Evolutionary conservation across 768 basidiomycete species (phyloP).

Genomic region (Dentipellis fragilis): DNA sequence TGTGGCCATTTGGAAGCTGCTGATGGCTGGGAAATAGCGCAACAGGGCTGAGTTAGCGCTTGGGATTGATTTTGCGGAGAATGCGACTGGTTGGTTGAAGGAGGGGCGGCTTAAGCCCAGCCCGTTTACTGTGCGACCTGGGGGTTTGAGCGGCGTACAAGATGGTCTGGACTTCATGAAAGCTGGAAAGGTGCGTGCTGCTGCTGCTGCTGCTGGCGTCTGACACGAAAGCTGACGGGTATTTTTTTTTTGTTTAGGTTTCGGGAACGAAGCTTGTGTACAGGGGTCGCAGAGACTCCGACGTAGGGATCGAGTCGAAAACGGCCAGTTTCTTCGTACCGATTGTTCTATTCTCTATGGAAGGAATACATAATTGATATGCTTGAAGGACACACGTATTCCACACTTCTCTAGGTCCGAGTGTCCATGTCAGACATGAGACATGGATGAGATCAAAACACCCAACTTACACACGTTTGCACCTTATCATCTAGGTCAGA

Average conservation of each 20-base stretch:
- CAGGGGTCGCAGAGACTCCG: constrained; percentile 10
- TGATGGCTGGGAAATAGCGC: not conserved
- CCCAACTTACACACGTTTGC: too few relatives aligned
- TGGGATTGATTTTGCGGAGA: too few relatives aligned
- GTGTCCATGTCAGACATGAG: too few relatives aligned
- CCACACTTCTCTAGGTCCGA: too few relatives aligned
- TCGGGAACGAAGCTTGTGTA: constrained; percentile 23
- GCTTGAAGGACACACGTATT: too few relatives aligned
- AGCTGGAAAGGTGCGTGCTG: constrained; percentile 16
- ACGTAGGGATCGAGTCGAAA: too few relatives aligned
- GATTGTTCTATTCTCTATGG: too few relatives aligned
- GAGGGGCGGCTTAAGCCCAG: constrained; percentile 18
- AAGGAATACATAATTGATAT: too few relatives aligned
- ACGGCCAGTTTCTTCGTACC: too few relatives aligned
- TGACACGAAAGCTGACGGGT: not conserved
- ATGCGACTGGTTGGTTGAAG: constrained; percentile 6
- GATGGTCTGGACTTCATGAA: constrained; percentile 11
- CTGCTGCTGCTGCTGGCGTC: not conserved
- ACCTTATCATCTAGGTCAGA: too few relatives aligned
- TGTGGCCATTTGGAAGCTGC: not conserved
- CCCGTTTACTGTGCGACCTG: constrained; percentile 16
- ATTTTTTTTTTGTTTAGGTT: constrained; percentile 3
- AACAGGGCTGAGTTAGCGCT: constrained; percentile 4
- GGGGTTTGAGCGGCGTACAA: constrained; percentile 17
- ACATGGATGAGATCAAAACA: too few relatives aligned